Percentiles rank a stretch among this genome's conserved stretches.
These are phyloP conservation scores for Acidiella bohemica DNA, from an alignment of 495 filamentous ascomycete species.

Conservation along the genomic window DNA sequence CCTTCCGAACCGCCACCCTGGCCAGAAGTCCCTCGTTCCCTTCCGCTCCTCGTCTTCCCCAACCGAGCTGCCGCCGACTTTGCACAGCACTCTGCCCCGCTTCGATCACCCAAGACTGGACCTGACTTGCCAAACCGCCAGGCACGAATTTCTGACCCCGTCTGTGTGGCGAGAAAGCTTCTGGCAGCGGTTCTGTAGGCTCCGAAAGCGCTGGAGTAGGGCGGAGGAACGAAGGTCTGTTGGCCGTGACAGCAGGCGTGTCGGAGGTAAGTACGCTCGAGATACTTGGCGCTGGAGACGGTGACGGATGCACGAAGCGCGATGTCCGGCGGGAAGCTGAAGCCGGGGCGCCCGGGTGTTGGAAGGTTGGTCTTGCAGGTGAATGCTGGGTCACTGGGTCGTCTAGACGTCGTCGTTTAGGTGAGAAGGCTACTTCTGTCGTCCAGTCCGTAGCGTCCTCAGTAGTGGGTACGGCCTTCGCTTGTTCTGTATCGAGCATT, in stretches of 20 bases:
- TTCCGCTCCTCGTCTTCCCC: conserved; percentile 10
- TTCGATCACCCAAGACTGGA: conserved; percentile 30
- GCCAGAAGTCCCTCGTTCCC: conserved; percentile 11
- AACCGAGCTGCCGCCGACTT: conserved; percentile 10
- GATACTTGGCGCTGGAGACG: too few species aligned
- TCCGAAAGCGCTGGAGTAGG: conserved; percentile 4
- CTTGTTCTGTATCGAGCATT: conserved; percentile 11
- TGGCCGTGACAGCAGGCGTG: too few species aligned
- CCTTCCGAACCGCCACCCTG: conserved; percentile 6
- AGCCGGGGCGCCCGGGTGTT: too few species aligned
- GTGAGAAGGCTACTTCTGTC: conserved; percentile 4
- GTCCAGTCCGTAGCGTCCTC: not conserved
- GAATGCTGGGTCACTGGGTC: not conserved
- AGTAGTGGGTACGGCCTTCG: not conserved
- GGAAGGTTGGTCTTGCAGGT: too few species aligned
- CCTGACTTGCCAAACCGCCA: conserved; percentile 27
- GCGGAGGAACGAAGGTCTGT: conserved; percentile 11
- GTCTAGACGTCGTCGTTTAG: conserved; percentile 11
- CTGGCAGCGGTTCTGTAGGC: conserved; percentile 20
- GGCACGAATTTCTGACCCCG: conserved; percentile 29
- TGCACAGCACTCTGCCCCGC: conserved; percentile 19
- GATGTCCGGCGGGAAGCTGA: too few species aligned
- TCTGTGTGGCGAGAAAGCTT: conserved; percentile 30
- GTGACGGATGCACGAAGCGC: too few species aligned
- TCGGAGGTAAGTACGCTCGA: too few species aligned